Percentiles rank a stretch among this genome's conserved stretches.
Conservation (phyloP, 176 grass and related monocot species). For the Sorghum bicolor region Sorghum_bicolor_NCBIv3 NC_012877.2:45501-46000, state of each 20-base stretch:
- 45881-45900: neutral
- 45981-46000: constrained; percentile 5
- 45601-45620: neutral
- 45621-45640: neutral
- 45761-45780: neutral
- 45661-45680: neutral
- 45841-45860: neutral
- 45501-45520: neutral
- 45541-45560: neutral
- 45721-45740: neutral
- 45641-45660: neutral
- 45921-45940: neutral
- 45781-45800: neutral
- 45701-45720: neutral
- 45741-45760: neutral
- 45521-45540: neutral
- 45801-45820: neutral
- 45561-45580: neutral
- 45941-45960: neutral
- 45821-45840: neutral
- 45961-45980: neutral
- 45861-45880: neutral
- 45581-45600: neutral
- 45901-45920: neutral
- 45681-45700: neutral